Base-by-base conservation (phyloP, 2,329 filamentous ascomycete species). In the Exophiala sideris region DNA sequence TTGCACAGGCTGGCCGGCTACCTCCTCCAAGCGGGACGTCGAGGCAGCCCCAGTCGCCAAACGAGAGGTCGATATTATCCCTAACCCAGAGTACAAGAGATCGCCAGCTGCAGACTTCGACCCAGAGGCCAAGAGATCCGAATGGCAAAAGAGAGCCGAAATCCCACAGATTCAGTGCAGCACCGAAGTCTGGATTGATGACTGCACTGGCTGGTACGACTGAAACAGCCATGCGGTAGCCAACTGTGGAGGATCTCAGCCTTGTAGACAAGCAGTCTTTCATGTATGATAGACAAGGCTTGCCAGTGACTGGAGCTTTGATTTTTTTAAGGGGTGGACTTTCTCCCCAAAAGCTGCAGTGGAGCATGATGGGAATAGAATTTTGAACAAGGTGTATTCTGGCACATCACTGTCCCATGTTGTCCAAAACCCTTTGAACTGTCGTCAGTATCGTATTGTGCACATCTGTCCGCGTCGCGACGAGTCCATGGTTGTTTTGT, bases 401-500 rank as follows among this genome's bases (percentile, higher is more conserved):
- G 35, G 10, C 35, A 10, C 11, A 10, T 38, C 35, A 38, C 10
- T 38, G 1, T 12, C 3, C 11, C 3, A 1, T 10, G 2, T 38
- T 3, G 5, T 3, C 2, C 35, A 11, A 4, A 5, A 9, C 5
- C 5, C 14, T 5, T 32, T 44, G 41, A 12, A 24, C 41, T 10
- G 41, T 14, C 12, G 21, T 11, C 41, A 44, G 21, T 12, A 14
- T 20, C 21, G 4, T 20, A n/a, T 18, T 4, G 41, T 44, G 41
- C 18, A 29, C 21, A 6, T 44, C 41, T 20, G 24, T 32, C 9
- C 5, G 10, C 1, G 72, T 72, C 56, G 71, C 69, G 47, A 76
- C 66, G 65, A 74, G 68, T 5, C 74, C 74, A 55, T 68, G 66
- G 52, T 73, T 73, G 6, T 62, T 64, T 12, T 66, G 64, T 40